A percentile compares a stretch with the other conserved stretches of the same genome.
Conservation (phyloP, 495 filamentous ascomycete genomes). For the Podospora anserina region DNA sequence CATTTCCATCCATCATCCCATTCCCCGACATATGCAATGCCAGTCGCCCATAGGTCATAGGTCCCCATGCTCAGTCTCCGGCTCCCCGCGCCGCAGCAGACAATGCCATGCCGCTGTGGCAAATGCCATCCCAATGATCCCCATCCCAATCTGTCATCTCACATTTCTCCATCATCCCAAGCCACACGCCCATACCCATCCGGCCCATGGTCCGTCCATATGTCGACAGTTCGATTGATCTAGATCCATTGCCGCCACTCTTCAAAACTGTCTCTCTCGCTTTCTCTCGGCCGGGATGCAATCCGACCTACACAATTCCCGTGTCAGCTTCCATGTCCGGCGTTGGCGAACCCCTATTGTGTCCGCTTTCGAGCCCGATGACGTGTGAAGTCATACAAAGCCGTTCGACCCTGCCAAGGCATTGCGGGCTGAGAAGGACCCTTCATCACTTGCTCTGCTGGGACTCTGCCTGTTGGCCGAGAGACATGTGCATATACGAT, state of each 20-base stretch:
- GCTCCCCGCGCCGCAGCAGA: not conserved
- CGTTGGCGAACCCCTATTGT: not conserved
- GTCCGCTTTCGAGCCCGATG: constrained; percentile 2
- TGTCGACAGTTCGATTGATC: too few relatives aligned
- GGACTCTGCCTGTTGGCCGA: not conserved
- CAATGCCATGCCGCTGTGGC: not conserved
- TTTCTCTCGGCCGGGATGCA: not conserved
- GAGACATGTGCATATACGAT: not conserved
- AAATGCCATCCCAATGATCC: not conserved
- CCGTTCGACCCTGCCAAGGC: constrained; percentile 1
- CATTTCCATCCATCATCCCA: not conserved
- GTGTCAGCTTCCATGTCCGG: not conserved
- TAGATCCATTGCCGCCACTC: too few relatives aligned
- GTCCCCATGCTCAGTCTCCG: too few relatives aligned
- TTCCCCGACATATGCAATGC: not conserved
- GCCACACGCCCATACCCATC: not conserved
- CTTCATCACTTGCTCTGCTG: not conserved
- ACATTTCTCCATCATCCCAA: not conserved
- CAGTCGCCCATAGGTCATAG: too few relatives aligned
- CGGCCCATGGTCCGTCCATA: too few relatives aligned
- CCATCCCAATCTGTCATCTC: not conserved
- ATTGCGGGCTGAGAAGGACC: not conserved
- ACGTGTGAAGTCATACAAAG: constrained; percentile 7
- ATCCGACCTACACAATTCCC: not conserved
- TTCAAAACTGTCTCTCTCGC: too few relatives aligned